Evolutionary conservation across 2,329 filamentous ascomycete species (phyloP).

Genomic region (Aureobasidium sp.): DNA sequence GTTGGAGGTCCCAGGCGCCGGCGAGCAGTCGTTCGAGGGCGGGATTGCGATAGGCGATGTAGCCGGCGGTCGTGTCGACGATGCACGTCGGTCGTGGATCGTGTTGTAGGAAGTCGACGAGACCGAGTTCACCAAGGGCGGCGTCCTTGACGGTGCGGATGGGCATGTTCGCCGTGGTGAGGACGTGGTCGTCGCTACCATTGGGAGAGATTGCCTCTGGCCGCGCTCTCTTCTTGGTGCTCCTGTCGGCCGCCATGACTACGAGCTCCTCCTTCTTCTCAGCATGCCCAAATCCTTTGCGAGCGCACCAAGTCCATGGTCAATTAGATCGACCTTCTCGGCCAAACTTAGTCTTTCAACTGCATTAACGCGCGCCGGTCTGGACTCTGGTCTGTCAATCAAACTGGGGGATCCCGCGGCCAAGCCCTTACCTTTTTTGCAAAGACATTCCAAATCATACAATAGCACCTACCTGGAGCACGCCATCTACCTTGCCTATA

Average conservation of each 20-base stretch:
- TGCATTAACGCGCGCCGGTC: background rate
- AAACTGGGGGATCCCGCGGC: too few relatives aligned
- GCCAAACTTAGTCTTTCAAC: background rate
- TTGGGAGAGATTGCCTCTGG: background rate
- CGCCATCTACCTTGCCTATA: too few relatives aligned
- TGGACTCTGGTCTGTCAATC: too few relatives aligned
- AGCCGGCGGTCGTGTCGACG: background rate
- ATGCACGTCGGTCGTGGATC: conserved; percentile 11
- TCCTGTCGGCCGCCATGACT: background rate
- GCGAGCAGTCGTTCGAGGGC: conserved; percentile 3
- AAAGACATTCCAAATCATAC: too few relatives aligned
- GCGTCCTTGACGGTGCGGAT: background rate
- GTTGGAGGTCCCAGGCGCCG: background rate
- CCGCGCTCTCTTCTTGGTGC: background rate
- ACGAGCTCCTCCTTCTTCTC: background rate
- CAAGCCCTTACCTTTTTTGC: too few relatives aligned
- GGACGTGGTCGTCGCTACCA: background rate
- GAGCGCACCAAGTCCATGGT: background rate
- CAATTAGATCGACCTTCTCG: background rate
- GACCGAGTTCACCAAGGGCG: background rate
- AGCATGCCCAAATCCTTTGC: background rate
- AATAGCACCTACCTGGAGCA: too few relatives aligned
- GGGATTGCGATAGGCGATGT: conserved; percentile 7
- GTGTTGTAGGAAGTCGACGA: background rate
- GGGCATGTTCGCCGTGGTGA: conserved; percentile 2